Percentiles rank a stretch among this genome's conserved stretches.
Evolutionary conservation across 495 filamentous ascomycete genomes (phyloP).

Genomic region (Aspergillus coremiiformis): DNA sequence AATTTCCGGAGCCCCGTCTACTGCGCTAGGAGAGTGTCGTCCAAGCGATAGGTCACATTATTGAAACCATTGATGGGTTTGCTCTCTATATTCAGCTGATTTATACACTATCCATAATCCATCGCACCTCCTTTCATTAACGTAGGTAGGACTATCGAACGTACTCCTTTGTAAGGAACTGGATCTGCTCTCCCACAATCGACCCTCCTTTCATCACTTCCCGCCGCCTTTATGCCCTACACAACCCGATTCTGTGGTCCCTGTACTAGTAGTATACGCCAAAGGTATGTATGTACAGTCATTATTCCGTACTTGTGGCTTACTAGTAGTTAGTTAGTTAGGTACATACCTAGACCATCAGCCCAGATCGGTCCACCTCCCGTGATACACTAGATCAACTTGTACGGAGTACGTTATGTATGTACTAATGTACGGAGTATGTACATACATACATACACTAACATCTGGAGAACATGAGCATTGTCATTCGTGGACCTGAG

Average conservation of each 20-base stretch:
- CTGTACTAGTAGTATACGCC: too few relatives aligned
- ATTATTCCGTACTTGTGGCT: too few relatives aligned
- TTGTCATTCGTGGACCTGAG: background rate
- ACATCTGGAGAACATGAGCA: background rate
- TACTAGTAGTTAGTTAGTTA: too few relatives aligned
- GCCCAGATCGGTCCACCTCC: slow-evolving; percentile 13
- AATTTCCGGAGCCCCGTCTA: slow-evolving; percentile 14
- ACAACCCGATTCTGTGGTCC: background rate
- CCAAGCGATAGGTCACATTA: background rate
- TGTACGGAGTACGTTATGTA: too few relatives aligned
- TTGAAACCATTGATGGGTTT: background rate
- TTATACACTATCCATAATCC: background rate
- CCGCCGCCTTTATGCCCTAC: background rate
- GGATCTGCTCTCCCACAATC: background rate
- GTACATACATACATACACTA: background rate
- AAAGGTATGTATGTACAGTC: too few relatives aligned
- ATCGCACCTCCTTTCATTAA: background rate
- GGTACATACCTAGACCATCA: too few relatives aligned
- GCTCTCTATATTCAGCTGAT: background rate
- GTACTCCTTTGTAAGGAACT: background rate
- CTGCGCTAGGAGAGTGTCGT: background rate
- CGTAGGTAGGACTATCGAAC: background rate
- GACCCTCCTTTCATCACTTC: background rate
- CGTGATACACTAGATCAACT: slow-evolving; percentile 7
- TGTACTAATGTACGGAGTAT: too few relatives aligned